Evolutionary conservation across 768 basidiomycete genomes (phyloP).

Genomic region (Sutorius australiensis): DNA sequence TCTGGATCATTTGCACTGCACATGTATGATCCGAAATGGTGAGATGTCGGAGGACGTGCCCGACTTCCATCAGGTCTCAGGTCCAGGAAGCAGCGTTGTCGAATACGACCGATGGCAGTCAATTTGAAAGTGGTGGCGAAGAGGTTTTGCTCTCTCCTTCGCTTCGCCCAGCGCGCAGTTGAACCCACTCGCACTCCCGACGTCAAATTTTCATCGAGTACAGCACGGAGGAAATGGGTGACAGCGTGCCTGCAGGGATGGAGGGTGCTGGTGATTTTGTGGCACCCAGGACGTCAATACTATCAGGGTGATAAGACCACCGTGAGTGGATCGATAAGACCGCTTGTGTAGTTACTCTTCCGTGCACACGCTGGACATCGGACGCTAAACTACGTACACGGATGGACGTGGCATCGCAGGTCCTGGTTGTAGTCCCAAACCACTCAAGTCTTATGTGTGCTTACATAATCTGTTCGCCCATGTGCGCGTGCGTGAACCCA

Average conservation of each 20-base stretch:
- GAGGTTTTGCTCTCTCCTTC: not conserved
- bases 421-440: too few relatives aligned
- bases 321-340: not conserved
- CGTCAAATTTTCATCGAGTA: not conserved
- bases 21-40: constrained; percentile 8
- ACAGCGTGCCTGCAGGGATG: not conserved
- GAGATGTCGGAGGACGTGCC: not conserved
- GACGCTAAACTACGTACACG: too few relatives aligned
- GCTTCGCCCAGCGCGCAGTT: not conserved
- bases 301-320: not conserved
- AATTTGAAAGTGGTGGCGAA: not conserved
- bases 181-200: not conserved
- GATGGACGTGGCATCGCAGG: too few relatives aligned
- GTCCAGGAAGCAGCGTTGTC: not conserved
- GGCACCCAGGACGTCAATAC: not conserved
- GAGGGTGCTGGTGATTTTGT: not conserved
- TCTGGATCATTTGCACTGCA: constrained; percentile 4
- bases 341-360: not conserved
- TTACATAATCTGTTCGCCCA: constrained; percentile 6
- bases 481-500: constrained; percentile 10
- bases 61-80: not conserved
- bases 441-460: not conserved
- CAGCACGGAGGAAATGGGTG: not conserved
- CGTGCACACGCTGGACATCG: not conserved
- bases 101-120: not conserved